Base-by-base conservation (phyloP, 352 stramenopile species). In the Globisporangium camurandrum region DNA sequence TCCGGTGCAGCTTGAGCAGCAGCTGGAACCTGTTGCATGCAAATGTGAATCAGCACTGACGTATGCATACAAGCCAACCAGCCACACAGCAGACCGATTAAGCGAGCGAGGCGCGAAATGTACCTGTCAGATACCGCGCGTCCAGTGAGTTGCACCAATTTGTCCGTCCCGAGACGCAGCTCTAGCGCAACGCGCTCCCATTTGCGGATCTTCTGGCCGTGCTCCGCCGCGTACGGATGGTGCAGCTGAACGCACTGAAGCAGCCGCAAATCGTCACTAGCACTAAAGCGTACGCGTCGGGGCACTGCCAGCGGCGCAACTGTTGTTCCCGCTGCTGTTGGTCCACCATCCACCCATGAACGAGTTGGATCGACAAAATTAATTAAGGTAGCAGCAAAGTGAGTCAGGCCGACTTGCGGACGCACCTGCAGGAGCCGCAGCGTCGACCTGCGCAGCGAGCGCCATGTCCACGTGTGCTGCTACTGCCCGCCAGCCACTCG, bases 131-230 rank as follows among this genome's bases (percentile, higher is more conserved):
- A 68, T 17, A 73, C 66, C 11, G 66, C 63, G 49, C 66, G 66
- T 23, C 66, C 56, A 41, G 57, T 68, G 28, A 68, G 62, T 41
- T 54, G 66, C 36, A 62, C 46, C 20, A 62, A 54, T 11, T 51
- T 57, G 30, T 60, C 55, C 10, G 60, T 56, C 5, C 56, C 70
- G 27, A 59, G 31, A 31, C 65, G 68, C 19, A 71, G 59, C 43
- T 72, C 64, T 20, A 62, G 49, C n/a, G 71, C 71, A 6, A 83
- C 54, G 16, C 65, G 49, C 46, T 83, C 66, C 71, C 71, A 83
- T 24, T 67, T 62, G 19, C 67, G 67, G 47, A 83, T 62, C 56
- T 75, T 73, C 33, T 57, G 63, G 22, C 71, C 71, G 46, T 83
- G 71, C 34, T 71, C 62, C 3, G 71, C 71, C 6, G 64, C 58